Evolutionary conservation across 2,329 filamentous ascomycete genomes (phyloP).

Genomic region (Neophaeococcomyces aloes): DNA sequence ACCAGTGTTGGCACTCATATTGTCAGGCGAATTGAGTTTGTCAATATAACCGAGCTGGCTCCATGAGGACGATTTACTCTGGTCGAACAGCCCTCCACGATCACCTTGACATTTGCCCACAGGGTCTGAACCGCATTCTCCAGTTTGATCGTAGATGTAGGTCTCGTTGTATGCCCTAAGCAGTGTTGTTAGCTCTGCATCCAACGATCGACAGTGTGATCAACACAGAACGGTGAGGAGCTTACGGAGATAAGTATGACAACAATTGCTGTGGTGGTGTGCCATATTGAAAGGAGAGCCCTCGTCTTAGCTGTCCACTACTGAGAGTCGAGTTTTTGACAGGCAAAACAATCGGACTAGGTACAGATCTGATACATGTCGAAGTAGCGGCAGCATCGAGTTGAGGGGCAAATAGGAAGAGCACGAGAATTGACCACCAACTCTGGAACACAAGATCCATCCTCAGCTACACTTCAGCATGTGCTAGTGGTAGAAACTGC

Average conservation of each 20-base stretch:
- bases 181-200: not conserved
- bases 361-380: not conserved
- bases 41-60: not conserved
- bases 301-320: not conserved
- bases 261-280: not conserved
- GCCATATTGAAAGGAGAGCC: not conserved
- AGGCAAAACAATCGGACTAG: not conserved
- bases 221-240: not conserved
- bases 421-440: too few relatives aligned
- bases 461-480: too few relatives aligned
- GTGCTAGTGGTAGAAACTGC: too few relatives aligned
- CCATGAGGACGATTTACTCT: constrained; percentile 3
- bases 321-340: constrained; percentile 1
- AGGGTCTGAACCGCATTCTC: not conserved
- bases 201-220: not conserved
- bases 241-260: not conserved
- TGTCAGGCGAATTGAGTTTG: not conserved
- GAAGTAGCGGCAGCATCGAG: too few relatives aligned
- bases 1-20: not conserved
- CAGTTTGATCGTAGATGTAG: constrained; percentile 5
- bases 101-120: not conserved
- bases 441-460: too few relatives aligned
- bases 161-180: constrained; percentile 2
- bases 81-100: constrained; percentile 2
- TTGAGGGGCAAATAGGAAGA: too few relatives aligned